These are phyloP conservation scores for Rosa persica DNA, from an alignment of 306 rosid species.

Conservation along the genomic window DNA sequence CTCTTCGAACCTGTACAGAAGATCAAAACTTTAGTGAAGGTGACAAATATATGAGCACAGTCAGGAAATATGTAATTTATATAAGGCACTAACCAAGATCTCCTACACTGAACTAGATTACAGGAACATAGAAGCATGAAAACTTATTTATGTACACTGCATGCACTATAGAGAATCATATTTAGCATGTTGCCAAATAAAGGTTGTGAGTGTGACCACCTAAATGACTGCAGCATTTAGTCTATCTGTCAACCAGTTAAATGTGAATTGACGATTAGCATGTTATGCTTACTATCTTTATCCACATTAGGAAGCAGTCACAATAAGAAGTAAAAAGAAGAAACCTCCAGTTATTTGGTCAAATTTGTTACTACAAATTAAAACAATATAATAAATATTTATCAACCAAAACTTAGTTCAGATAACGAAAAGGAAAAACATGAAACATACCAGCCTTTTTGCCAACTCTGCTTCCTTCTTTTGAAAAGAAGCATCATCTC, in stretches of 20 bases:
- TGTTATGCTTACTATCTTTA: neutral
- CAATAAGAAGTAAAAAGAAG: neutral
- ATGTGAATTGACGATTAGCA: neutral
- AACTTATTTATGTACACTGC: neutral
- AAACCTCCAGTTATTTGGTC: neutral
- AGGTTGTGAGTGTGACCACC: neutral
- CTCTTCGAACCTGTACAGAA: constrained; percentile 65
- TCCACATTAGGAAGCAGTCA: neutral
- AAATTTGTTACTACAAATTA: neutral
- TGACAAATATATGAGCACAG: constrained; percentile 9
- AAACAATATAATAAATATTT: neutral
- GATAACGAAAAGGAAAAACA: constrained; percentile 3
- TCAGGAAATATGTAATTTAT: constrained; percentile 10
- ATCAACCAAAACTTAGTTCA: constrained; percentile 14
- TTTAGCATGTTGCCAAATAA: neutral
- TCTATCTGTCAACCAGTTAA: neutral
- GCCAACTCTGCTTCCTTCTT: constrained; percentile 99
- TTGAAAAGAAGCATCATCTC: constrained; percentile 88
- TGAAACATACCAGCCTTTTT: constrained; percentile 73
- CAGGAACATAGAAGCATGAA: neutral
- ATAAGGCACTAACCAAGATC: neutral
- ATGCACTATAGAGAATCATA: neutral
- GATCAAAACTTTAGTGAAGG: constrained; percentile 18
- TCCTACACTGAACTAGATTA: neutral
- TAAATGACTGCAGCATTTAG: neutral